phyloP scores from a whole-genome alignment of 805 yeast species.

The Pachysolen tannophilus region DNA sequence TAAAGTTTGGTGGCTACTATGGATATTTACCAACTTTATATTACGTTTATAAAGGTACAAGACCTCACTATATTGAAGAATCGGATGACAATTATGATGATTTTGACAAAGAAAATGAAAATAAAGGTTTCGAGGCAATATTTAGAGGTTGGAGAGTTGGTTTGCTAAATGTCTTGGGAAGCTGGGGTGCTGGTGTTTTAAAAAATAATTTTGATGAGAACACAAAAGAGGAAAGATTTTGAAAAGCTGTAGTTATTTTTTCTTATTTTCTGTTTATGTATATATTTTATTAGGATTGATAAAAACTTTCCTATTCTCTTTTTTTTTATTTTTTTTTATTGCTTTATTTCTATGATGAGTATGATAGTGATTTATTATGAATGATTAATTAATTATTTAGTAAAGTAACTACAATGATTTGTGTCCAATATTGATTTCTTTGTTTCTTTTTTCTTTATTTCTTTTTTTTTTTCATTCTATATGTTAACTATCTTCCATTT shows the following conservation, averaged over 20 bases:
- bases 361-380: neutral
- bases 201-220: conserved; percentile 40
- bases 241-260: neutral
- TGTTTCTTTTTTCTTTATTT: too few species aligned
- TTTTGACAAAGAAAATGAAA: conserved; percentile 26
- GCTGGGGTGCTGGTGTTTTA: conserved; percentile 68
- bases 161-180: conserved; percentile 66
- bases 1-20: conserved; percentile 47
- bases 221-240: conserved; percentile 33
- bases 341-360: neutral
- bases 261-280: neutral
- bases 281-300: neutral
- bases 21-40: conserved; percentile 50
- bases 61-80: conserved; percentile 17
- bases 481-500: neutral
- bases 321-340: neutral
- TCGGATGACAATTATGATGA: conserved; percentile 18
- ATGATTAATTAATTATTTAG: neutral
- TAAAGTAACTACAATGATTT: neutral
- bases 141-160: conserved; percentile 95
- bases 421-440: neutral
- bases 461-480: too few species aligned
- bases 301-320: neutral
- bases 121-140: conserved; percentile 40
- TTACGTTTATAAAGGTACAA: conserved; percentile 32